phyloP scores from a whole-genome alignment of 2,329 filamentous ascomycete species.

The Fusarium subtropicale region DNA sequence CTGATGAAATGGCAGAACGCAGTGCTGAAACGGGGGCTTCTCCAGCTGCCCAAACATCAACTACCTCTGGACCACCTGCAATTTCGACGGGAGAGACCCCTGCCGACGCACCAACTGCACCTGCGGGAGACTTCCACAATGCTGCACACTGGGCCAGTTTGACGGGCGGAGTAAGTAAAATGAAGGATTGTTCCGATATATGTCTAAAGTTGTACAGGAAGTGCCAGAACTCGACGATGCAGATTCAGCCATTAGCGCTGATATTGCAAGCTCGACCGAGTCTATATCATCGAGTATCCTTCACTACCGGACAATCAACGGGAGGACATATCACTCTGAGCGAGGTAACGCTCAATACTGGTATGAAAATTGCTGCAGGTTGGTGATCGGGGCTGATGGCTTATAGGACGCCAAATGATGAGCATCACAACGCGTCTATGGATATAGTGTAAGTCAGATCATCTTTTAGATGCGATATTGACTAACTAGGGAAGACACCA shows the following conservation, averaged over 20 bases:
- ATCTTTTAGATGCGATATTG: rapidly evolving
- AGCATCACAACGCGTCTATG: constrained; percentile 41
- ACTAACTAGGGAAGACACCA: constrained; percentile 15
- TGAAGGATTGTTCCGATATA: too few relatives aligned
- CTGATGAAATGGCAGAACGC: neutral
- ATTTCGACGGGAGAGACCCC: neutral
- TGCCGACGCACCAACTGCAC: neutral
- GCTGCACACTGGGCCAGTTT: constrained; percentile 15
- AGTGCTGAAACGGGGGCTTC: neutral
- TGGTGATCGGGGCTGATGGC: rapidly evolving
- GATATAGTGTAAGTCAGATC: constrained; percentile 29
- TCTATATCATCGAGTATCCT: constrained; percentile 43
- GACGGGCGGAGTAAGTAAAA: constrained; percentile 10
- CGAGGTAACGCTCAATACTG: constrained; percentile 42
- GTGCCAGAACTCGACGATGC: neutral
- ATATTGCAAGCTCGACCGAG: constrained; percentile 36
- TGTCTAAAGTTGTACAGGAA: neutral
- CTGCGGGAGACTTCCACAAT: constrained; percentile 9
- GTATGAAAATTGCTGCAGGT: neutral
- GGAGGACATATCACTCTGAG: constrained; percentile 42
- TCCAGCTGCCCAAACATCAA: rapidly evolving
- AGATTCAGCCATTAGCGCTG: constrained; percentile 35
- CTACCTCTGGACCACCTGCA: neutral
- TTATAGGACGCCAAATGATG: constrained; percentile 35
- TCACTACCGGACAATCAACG: constrained; percentile 39